These are phyloP conservation scores for Clonostachys rosea DNA, from an alignment of 2,329 filamentous ascomycete species.

Conservation along the genomic window DNA sequence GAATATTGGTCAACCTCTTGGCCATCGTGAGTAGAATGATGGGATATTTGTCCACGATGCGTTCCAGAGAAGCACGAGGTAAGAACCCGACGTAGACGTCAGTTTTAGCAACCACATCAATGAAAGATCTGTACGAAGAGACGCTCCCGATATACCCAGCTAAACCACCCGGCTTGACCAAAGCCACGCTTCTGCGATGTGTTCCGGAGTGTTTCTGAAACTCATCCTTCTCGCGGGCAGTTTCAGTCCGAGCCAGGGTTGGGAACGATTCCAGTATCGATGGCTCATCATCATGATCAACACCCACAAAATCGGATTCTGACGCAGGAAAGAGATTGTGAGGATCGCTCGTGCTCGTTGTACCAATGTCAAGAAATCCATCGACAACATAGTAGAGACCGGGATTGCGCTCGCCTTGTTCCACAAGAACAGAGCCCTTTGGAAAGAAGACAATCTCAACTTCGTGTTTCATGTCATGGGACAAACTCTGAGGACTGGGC, in stretches of 20 bases:
- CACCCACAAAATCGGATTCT: not conserved
- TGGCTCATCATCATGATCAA: constrained; percentile 9
- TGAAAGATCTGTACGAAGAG: constrained; percentile 92
- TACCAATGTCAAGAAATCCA: constrained; percentile 90
- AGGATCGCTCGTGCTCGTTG: constrained; percentile 39
- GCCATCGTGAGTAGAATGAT: constrained; percentile 93
- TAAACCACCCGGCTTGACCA: constrained; percentile 91
- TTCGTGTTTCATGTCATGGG: constrained; percentile 82
- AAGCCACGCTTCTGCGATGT: constrained; percentile 68
- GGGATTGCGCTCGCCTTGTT: constrained; percentile 95
- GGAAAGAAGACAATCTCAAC: constrained; percentile 97
- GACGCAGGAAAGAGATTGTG: constrained; percentile 24
- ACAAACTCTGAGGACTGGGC: constrained; percentile 61
- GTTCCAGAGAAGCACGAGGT: constrained; percentile 77
- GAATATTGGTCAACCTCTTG: constrained; percentile 82
- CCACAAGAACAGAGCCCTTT: constrained; percentile 87
- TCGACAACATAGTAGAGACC: constrained; percentile 97
- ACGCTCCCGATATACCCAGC: constrained; percentile 94
- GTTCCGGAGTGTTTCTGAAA: constrained; percentile 32
- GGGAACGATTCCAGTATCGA: constrained; percentile 17
- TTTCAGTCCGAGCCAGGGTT: constrained; percentile 14
- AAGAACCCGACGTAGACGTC: constrained; percentile 97
- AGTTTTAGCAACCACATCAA: constrained; percentile 94
- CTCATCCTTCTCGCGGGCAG: constrained; percentile 20
- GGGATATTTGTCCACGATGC: constrained; percentile 89